Evolutionary conservation across 202 grass and related monocot species (phyloP).

Genomic region (Panicum hallii): DNA sequence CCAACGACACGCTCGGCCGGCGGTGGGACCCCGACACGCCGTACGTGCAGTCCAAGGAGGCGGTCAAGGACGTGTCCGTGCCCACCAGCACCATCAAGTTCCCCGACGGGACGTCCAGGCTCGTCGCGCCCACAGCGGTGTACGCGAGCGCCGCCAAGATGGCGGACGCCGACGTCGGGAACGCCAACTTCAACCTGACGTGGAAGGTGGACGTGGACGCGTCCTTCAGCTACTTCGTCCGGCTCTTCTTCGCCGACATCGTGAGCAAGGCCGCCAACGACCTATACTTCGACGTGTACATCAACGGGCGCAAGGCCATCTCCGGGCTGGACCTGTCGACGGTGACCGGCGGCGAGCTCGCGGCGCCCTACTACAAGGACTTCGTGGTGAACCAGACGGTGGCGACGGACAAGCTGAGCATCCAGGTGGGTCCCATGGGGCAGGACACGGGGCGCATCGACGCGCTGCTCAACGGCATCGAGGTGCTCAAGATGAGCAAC

Average conservation of each 20-base stretch:
- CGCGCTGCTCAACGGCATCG: conserved; percentile 78
- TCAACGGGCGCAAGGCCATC: conserved; percentile 65
- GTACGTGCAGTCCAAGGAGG: conserved; percentile 52
- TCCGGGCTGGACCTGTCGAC: conserved; percentile 71
- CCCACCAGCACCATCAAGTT: conserved; percentile 51
- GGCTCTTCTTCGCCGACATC: conserved; percentile 87
- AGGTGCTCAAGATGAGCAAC: conserved; percentile 88
- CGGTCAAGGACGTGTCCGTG: conserved; percentile 53
- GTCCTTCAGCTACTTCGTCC: conserved; percentile 59
- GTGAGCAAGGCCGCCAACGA: conserved; percentile 73
- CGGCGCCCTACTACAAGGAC: conserved; percentile 86
- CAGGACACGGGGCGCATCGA: conserved; percentile 66
- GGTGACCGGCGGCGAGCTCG: conserved; percentile 55
- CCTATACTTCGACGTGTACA: conserved; percentile 79
- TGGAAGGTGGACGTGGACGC: conserved; percentile 70
- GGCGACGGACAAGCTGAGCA: conserved; percentile 37
- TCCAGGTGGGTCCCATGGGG: conserved; percentile 64
- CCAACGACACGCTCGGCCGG: conserved; percentile 76
- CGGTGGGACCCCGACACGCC: conserved; percentile 54
- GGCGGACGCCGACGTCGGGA: conserved; percentile 55
- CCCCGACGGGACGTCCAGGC: conserved; percentile 64
- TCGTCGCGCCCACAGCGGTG: conserved; percentile 65
- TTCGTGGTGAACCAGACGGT: conserved; percentile 63
- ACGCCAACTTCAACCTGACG: conserved; percentile 71
- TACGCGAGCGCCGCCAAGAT: conserved; percentile 68